phyloP scores from a whole-genome alignment of 1,284 basidiomycete genomes.

The Chondrostereum purpureum region DNA sequence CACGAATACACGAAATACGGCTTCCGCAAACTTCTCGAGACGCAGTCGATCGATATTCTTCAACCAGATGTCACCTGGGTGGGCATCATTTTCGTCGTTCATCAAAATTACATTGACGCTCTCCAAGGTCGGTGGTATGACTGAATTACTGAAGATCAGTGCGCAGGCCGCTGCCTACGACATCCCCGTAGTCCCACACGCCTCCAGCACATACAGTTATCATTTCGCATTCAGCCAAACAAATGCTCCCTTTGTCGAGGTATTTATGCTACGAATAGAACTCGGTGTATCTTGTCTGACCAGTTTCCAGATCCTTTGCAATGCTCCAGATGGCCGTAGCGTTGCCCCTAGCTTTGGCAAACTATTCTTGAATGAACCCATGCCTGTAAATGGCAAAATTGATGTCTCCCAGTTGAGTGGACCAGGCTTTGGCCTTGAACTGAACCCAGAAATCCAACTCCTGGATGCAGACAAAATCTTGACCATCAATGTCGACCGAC shows the following conservation, averaged over 20 bases:
- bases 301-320: conserved; percentile 44
- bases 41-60: conserved; percentile 39
- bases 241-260: conserved; percentile 28
- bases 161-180: conserved; percentile 35
- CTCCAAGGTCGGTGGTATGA: conserved; percentile 47
- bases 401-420: conserved; percentile 28
- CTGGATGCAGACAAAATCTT: conserved; percentile 18
- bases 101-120: too few species aligned
- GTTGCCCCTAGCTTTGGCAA: conserved; percentile 43
- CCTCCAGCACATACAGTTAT: conserved; percentile 32
- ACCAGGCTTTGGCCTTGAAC: conserved; percentile 41
- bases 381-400: conserved; percentile 38
- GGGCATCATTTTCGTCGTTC: too few species aligned
- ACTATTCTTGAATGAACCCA: conserved; percentile 42
- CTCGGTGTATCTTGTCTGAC: conserved; percentile 20
- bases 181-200: conserved; percentile 47
- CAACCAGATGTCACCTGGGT: conserved; percentile 44
- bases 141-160: conserved; percentile 45
- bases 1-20: conserved; percentile 46
- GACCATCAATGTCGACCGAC: conserved; percentile 10
- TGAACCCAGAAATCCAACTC: conserved; percentile 44
- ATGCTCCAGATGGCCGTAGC: conserved; percentile 41
- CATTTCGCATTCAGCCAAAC: conserved; percentile 30
- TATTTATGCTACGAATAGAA: conserved; percentile 13
- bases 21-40: conserved; percentile 46